Evolutionary conservation across 441 rosid genomes (phyloP), one percentile per base, ranked within the genome.

Genomic region (Bocquillonia castaneifolia): DNA sequence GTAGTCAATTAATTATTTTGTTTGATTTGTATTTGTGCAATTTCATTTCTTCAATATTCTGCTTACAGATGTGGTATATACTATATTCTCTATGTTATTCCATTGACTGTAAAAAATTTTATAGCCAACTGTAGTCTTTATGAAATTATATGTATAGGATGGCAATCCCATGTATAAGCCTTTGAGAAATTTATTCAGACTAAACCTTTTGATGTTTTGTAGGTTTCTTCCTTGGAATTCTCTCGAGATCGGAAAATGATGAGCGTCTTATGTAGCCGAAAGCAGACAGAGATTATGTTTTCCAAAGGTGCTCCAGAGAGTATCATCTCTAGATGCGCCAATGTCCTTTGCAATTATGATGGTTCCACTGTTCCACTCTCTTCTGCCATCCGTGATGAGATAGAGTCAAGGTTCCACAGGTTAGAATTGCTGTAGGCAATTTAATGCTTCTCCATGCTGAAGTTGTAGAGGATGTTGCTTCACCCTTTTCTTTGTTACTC

Each of bases 301-400:
- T 87, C 96, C 5, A 94, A 94, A 83, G 99, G 99, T 81, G 97
- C 99, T 81, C 98, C 99, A 56, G 99, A 94, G 77, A 88, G 92
- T 78, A 83, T 94, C 70, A 71, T 92, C 72, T 84, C 97, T 70
- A 86, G 97, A 76, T 92, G 99, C 77, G 77, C 96, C n/a, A 82
- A 70, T 78, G 75, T 90, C 73, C 92, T 92, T 51, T 88, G 98
- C 82, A 87, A 94, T 80, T 77, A 72, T 60, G 92, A 87, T 84
- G 97, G 98, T 56, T 86, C 91, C 71, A 85, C 84, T 73, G 78
- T 79, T 83, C 96, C 96, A 69, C 62, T 94, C 72, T 90, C 94
- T 67, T 78, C 88, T 72, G 77, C 71, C 54, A 72, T 84, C 70
- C 88, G 84, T 66, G 86, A 88, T 74, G 91, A 90, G 83, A 81